A percentile compares a stretch with the other conserved stretches of the same genome.
These are phyloP conservation scores for Coemansia reversa DNA, from an alignment of 192 early-diverging fungal genomes.

Conservation along the genomic window DNA sequence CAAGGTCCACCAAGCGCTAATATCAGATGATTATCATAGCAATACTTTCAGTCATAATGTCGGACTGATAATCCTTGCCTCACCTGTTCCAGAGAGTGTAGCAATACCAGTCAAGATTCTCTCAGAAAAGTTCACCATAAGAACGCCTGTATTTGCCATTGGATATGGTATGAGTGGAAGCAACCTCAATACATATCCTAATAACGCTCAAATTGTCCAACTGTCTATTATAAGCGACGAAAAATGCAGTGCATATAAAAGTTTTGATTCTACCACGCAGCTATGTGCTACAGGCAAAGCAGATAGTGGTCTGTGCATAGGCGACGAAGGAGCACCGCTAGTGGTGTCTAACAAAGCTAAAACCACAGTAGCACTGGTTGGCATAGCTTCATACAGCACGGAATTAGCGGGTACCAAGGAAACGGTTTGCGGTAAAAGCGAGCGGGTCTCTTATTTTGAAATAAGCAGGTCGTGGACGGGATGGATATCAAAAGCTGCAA, in stretches of 20 bases:
- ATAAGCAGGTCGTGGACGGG: conserved; percentile 15
- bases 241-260: conserved; percentile 8
- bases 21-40: conserved; percentile 12
- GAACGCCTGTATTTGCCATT: conserved; percentile 5
- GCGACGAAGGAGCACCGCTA: conserved; percentile 32
- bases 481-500: conserved; percentile 18
- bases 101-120: conserved; percentile 22
- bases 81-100: conserved; percentile 10
- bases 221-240: background rate
- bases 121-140: background rate
- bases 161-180: conserved; percentile 11
- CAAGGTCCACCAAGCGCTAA: conserved; percentile 15
- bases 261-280: conserved; percentile 20
- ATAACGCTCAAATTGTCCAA: background rate
- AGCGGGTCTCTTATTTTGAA: conserved; percentile 17
- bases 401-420: background rate
- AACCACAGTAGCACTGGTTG: conserved; percentile 11
- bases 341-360: conserved; percentile 4
- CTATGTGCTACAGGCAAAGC: conserved; percentile 8
- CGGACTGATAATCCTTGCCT: conserved; percentile 21
- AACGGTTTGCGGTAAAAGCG: background rate
- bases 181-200: background rate
- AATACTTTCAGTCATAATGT: conserved; percentile 20
- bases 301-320: conserved; percentile 8
- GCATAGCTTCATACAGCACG: conserved; percentile 20